phyloP scores from a whole-genome alignment of 2,329 filamentous ascomycete genomes.

The Spiromastix sp. region DNA sequence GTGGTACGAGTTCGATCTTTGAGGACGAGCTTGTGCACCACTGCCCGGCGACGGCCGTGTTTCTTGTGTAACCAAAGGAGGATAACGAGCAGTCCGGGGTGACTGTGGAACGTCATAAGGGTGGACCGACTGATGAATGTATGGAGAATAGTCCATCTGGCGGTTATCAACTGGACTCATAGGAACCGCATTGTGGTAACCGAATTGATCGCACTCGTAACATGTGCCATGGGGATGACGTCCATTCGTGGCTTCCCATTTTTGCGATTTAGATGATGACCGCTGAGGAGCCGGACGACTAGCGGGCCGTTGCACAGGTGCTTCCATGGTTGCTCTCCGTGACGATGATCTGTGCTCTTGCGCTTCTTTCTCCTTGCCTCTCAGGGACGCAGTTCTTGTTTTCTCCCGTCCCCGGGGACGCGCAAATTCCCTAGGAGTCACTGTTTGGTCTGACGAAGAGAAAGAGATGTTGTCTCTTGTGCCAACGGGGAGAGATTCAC shows the following conservation, averaged over 20 bases:
- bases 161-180: conserved; percentile 21
- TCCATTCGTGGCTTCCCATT: conserved; percentile 17
- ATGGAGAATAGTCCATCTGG: conserved; percentile 20
- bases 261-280: conserved; percentile 24
- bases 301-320: conserved; percentile 21
- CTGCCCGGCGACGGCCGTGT: conserved; percentile 19
- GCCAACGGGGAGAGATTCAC: conserved; percentile 40
- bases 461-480: conserved; percentile 26
- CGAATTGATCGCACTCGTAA: conserved; percentile 25
- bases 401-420: conserved; percentile 18
- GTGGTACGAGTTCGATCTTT: conserved; percentile 28
- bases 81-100: conserved; percentile 19
- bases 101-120: conserved; percentile 19
- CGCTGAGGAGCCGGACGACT: conserved; percentile 21
- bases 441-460: conserved; percentile 28
- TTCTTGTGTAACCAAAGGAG: conserved; percentile 20
- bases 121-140: conserved; percentile 10
- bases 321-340: conserved; percentile 26
- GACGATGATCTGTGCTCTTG: conserved; percentile 15
- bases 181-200: conserved; percentile 21
- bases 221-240: conserved; percentile 23
- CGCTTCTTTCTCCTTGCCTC: conserved; percentile 10
- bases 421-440: conserved; percentile 13
- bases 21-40: conserved; percentile 13
- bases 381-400: conserved; percentile 16